Evolutionary conservation across 495 filamentous ascomycete species (phyloP), one percentile per base, ranked within the genome.

Genomic region (Usnea hakonensis): DNA sequence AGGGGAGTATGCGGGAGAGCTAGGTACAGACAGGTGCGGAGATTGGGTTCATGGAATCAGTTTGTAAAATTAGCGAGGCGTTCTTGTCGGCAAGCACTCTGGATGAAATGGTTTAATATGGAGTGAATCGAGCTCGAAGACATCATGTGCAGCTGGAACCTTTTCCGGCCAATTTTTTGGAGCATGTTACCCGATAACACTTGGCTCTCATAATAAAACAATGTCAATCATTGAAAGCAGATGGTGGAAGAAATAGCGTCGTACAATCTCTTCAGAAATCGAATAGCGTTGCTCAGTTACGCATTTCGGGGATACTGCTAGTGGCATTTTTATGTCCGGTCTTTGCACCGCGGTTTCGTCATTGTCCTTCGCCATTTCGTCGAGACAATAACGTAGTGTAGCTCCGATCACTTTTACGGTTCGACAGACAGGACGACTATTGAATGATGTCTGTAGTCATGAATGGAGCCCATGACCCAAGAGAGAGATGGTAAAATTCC

Each of bases 371-470:
- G 30, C 23, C 0, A 17, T 0, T 17, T 19, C 4, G 46, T 7
- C 0, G 2, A 32, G 3, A 16, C 48, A 4, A 9, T 50, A 7
- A 5, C 32, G 17, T 5, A 28, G 5, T 28, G 26, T 26, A 6
- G 16, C n/a, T 33, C n/a, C 32, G 16, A 32, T 16, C 2, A 14
- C 19, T 2, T 28, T 7, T 32, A 16, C 46, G 0, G 30, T 32
- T 52, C 13, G 28, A 32, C 30, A 32, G 1, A 7, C 5, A 32
- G 46, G 14, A 3, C 23, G 17, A 7, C 2, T 14, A 50, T 5
- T 7, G 17, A 2, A 52, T 7, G 26, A 76, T 74, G 64, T 44
- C 55, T 35, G 48, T 10, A 13, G 32, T 54, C 37, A 19, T 30
- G n/a, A 58, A 67, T 43, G 62, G 62, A 19, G 8, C 37, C n/a